phyloP scores from a whole-genome alignment of 1,139 yeast species.

The Blastobotrys capitulatus region DNA sequence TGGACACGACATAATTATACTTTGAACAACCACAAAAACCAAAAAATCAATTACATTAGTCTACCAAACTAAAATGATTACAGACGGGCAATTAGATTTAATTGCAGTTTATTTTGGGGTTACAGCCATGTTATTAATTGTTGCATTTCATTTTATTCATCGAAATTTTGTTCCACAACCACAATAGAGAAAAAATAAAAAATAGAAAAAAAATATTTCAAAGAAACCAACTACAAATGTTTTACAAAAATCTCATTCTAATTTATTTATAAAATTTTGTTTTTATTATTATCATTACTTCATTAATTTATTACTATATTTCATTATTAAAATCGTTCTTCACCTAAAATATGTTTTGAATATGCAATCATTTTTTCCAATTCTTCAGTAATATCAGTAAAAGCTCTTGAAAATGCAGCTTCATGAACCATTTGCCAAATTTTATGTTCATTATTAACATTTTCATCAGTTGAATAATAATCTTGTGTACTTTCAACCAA shows the following conservation, averaged over 20 bases:
- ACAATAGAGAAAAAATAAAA: slow-evolving; percentile 4
- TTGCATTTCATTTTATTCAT: slow-evolving; percentile 55
- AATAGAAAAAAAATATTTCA: background rate
- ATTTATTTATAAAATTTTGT: no score
- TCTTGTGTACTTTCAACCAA: slow-evolving; percentile 22
- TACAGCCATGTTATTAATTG: slow-evolving; percentile 61
- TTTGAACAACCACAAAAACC: background rate
- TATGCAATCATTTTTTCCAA: slow-evolving; percentile 37
- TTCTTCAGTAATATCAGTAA: slow-evolving; percentile 42
- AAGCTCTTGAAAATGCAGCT: slow-evolving; percentile 44
- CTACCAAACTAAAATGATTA: slow-evolving; percentile 75
- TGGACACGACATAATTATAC: slow-evolving; percentile 1
- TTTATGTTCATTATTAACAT: slow-evolving; percentile 1
- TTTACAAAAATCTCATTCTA: background rate
- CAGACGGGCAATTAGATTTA: slow-evolving; percentile 70
- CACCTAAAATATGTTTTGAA: slow-evolving; percentile 43
- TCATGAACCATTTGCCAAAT: slow-evolving; percentile 46
- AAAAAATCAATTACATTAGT: background rate
- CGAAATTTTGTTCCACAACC: slow-evolving; percentile 15
- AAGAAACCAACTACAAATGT: background rate
- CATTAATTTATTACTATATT: no score
- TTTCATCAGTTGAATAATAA: slow-evolving; percentile 4
- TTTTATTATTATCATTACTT: no score
- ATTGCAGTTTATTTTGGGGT: slow-evolving; percentile 75
- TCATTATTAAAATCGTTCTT: slow-evolving; percentile 32